These are phyloP conservation scores for Salisapilia sapeloensis DNA, from an alignment of 352 stramenopile species.

Conservation along the genomic window DNA sequence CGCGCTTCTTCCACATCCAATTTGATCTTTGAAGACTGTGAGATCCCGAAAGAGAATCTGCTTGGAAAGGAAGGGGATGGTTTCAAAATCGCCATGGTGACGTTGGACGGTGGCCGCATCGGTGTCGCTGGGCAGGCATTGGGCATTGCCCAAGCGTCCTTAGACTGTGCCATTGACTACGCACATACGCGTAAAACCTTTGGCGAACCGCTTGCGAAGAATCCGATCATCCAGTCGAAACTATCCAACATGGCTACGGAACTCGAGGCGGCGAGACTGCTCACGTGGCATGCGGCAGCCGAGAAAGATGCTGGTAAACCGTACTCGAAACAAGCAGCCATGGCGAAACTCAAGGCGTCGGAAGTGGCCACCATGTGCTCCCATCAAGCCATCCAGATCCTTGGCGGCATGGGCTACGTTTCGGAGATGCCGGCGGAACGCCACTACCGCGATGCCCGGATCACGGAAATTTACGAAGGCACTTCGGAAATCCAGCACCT, in stretches of 20 bases:
- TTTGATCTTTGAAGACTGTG: constrained; percentile 90
- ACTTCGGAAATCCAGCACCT: constrained; percentile 96
- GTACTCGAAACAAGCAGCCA: constrained; percentile 89
- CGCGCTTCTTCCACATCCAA: constrained; percentile 92
- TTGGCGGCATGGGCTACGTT: constrained; percentile 92
- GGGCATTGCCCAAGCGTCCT: constrained; percentile 91
- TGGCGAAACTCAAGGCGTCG: constrained; percentile 93
- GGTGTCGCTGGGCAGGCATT: constrained; percentile 91
- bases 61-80: constrained; percentile 72
- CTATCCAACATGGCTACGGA: constrained; percentile 88
- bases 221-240: constrained; percentile 82
- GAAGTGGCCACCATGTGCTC: constrained; percentile 92
- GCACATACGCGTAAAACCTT: constrained; percentile 90
- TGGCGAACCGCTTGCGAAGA: constrained; percentile 83
- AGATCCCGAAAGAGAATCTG: constrained; percentile 82
- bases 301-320: constrained; percentile 83
- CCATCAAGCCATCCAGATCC: constrained; percentile 94
- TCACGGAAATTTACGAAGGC: constrained; percentile 96
- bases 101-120: constrained; percentile 89
- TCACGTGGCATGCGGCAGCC: constrained; percentile 89
- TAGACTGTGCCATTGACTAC: constrained; percentile 93
- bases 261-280: constrained; percentile 82
- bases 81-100: constrained; percentile 87
- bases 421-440: constrained; percentile 94
- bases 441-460: constrained; percentile 94